Base-by-base conservation (phyloP, 2,329 filamentous ascomycete species). In the Curvularia eragrostidis region DNA sequence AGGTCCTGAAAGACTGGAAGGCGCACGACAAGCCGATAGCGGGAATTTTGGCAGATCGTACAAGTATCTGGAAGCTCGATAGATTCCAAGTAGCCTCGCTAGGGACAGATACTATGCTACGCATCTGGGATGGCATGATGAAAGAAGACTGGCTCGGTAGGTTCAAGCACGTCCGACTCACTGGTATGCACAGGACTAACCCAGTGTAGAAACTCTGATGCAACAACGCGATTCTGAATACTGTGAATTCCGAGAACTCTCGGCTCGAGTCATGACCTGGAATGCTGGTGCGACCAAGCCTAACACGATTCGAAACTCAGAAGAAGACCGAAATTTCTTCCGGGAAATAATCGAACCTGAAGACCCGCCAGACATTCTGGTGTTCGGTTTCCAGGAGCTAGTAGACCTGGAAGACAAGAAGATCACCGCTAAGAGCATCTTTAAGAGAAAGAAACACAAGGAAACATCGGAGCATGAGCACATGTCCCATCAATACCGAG, bases 371-470 rank as follows among this genome's bases (percentile, higher is more conserved):
- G 95, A 98, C 67, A 93, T 99, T 48, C 79, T 98, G 2, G 86
- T 98, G 0, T 99, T 99, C 81, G 94, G 93, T 1, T 99, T 99
- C 76, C 95, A 99, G 76, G 95, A 99, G 77, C 84, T 99, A n/a
- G 95, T 99, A 3, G 95, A 99, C 72, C 82, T 99, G 7, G 95
- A 99, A 75, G 91, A 99, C 79, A 98, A 98, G 80, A 96, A 93
- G 66, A 90, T 96, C 49, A 98, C 94, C 21, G 95, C 95, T n/a
- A 97, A 95, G 79, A 92, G 91, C 54, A 88, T 98, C 66, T 89
- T 98, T 74, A 95, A 87, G 69, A 85, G 85, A 59, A 83, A 81
- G 67, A 85, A 93, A 72, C 91, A 90, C 67, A 95, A 95, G 76
- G 96, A 97, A 73, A 87, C 89, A 10, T 87, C 89, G 1, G 90